These are phyloP conservation scores for Paxillus rubicundulus DNA, from an alignment of 768 basidiomycete species.

Conservation along the genomic window DNA sequence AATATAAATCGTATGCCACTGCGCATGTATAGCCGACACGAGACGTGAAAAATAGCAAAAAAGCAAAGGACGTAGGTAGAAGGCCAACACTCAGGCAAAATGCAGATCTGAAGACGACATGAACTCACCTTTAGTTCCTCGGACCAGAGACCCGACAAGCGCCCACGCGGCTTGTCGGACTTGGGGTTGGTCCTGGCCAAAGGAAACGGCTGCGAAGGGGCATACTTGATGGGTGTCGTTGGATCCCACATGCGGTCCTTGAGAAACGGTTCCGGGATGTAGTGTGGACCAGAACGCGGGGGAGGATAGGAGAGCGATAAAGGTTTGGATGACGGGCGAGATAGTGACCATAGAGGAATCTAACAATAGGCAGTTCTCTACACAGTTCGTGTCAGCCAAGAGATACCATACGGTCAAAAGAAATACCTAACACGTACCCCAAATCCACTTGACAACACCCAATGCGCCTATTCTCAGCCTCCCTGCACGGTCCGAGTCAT, in stretches of 20 bases:
- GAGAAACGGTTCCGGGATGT: conserved; percentile 46
- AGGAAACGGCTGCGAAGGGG: conserved; percentile 15
- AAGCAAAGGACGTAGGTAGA: too few species aligned
- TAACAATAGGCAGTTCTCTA: conserved; percentile 17
- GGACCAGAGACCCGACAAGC: conserved; percentile 46
- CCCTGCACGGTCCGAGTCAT: conserved; percentile 64
- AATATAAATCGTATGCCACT: too few species aligned
- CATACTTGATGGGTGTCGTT: conserved; percentile 34
- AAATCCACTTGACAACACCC: conserved; percentile 59
- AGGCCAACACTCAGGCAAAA: too few species aligned
- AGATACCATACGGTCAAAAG: background rate
- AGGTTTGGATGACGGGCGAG: background rate
- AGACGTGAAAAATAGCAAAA: background rate
- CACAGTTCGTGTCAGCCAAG: background rate
- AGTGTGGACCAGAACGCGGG: conserved; percentile 61
- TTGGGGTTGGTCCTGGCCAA: conserved; percentile 66
- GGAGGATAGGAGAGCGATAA: conserved; percentile 18
- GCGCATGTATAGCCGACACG: background rate
- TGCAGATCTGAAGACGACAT: background rate
- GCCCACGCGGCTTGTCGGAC: conserved; percentile 74
- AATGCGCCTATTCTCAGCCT: conserved; percentile 68
- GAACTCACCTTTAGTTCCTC: conserved; percentile 43
- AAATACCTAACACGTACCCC: conserved; percentile 45
- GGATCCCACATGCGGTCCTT: conserved; percentile 9
- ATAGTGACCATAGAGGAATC: background rate